Evolutionary conservation across 495 filamentous ascomycete genomes (phyloP), one percentile per base, ranked within the genome.

Genomic region (Friedmanniomyces simplex): DNA sequence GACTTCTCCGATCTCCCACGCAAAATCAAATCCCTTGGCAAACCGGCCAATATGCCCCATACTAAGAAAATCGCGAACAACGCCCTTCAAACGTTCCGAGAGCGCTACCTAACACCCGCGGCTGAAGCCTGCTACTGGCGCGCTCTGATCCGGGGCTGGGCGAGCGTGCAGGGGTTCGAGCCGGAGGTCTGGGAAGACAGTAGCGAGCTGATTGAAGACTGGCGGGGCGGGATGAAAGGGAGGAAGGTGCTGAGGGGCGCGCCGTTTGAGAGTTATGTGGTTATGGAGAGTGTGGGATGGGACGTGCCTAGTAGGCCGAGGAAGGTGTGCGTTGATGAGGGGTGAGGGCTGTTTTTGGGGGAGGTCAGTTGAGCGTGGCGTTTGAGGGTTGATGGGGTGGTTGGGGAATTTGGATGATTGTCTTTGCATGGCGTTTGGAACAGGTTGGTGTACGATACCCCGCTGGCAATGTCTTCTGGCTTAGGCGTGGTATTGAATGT

Each of bases 91-190:
- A 61, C 47, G 18, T 69, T 69, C 48, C 52, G 66, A 21, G 64
- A 69, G 21, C 37, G 64, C 14, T 69, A 69, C 50, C 66, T 69
- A 11, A 69, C 67, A 0, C 63, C 60, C 0, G 67, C 67, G 5
- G 66, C 67, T 1, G 51, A 64, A 47, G 64, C 61, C 11, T 69
- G 67, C 52, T 69, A 69, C 45, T 69, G 67, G 67, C 54, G 67
- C 5, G 45, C 54, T 13, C 43, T 69, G 47, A 54, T 63, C n/a
- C 30, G 59, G 20, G 52, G 25, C 10, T 69, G 65, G 62, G 59
- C 54, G 49, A 55, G 56, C 12, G 60, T 61, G 32, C 55, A 57
- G 24, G 55, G 55, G 4, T 57, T 57, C 20, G 20, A 50, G 55
- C 45, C 47, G 24, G 11, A 57, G 36, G 20, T 57, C 22, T 57